These are phyloP conservation scores for Lentinula aciculospora DNA, from an alignment of 768 basidiomycete species.

Conservation along the genomic window DNA sequence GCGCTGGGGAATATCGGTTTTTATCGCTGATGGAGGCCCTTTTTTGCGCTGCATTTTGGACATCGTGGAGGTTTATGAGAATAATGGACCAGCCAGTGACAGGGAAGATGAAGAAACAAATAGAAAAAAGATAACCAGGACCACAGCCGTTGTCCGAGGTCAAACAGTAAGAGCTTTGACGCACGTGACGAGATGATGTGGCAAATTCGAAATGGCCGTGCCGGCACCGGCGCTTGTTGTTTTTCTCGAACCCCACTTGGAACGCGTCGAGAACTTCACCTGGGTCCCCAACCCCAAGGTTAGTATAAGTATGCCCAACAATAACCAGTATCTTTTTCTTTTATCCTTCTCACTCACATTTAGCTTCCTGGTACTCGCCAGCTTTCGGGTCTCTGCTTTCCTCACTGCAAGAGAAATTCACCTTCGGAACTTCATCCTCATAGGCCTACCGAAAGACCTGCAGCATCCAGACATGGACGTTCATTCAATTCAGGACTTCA, in stretches of 20 bases:
- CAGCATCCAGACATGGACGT: constrained; percentile 14
- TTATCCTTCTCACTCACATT: constrained; percentile 45
- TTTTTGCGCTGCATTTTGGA: constrained; percentile 38
- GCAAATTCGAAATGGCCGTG: background rate
- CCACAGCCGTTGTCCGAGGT: background rate
- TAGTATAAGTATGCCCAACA: constrained; percentile 45
- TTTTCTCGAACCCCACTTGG: background rate
- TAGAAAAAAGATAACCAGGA: background rate
- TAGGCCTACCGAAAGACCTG: constrained; percentile 42
- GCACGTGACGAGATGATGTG: background rate
- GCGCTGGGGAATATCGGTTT: constrained; percentile 48
- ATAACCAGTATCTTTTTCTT: constrained; percentile 49
- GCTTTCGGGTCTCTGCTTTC: constrained; percentile 32
- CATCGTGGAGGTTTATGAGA: constrained; percentile 11
- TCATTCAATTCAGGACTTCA: constrained; percentile 15
- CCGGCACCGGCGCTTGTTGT: background rate
- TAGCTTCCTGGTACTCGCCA: constrained; percentile 37
- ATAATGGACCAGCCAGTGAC: background rate
- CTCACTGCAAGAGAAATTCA: constrained; percentile 55
- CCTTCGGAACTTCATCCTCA: constrained; percentile 53
- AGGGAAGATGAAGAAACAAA: constrained; percentile 1
- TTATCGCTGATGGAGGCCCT: constrained; percentile 50
- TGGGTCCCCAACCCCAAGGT: background rate
- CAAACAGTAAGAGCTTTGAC: background rate
- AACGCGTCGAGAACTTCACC: background rate